A percentile compares a stretch with the other conserved stretches of the same genome.
These are phyloP conservation scores for Fusarium brevicatenulatum DNA, from an alignment of 2,329 filamentous ascomycete genomes.

Conservation along the genomic window DNA sequence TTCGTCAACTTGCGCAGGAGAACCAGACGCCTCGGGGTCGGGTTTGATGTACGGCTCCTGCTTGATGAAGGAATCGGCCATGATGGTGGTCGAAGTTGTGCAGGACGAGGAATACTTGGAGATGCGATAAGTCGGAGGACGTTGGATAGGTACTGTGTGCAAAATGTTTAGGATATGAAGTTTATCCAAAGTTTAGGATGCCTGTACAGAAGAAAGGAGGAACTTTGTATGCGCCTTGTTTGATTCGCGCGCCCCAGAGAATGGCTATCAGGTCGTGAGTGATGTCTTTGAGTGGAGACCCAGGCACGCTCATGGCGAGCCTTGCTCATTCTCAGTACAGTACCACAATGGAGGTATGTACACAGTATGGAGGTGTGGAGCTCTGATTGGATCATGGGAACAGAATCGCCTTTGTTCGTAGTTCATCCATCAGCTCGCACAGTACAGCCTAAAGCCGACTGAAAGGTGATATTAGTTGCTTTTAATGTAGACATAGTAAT, in stretches of 20 bases:
- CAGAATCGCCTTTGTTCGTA: neutral
- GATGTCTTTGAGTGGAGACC: conserved; percentile 1
- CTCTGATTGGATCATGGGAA: neutral
- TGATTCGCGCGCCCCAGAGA: neutral
- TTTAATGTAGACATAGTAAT: neutral
- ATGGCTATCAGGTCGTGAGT: conserved; percentile 10
- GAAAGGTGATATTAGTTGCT: neutral
- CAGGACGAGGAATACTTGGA: neutral
- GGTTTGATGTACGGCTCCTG: conserved; percentile 57
- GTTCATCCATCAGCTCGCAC: neutral
- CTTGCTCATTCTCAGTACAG: neutral
- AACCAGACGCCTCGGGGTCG: conserved; percentile 57
- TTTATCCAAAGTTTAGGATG: neutral
- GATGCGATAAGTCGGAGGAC: neutral
- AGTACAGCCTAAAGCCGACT: neutral
- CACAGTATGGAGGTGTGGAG: neutral
- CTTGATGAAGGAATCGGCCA: conserved; percentile 58
- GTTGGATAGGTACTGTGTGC: neutral
- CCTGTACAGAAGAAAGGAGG: neutral
- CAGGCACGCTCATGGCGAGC: neutral
- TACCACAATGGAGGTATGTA: neutral
- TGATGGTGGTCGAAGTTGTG: conserved; percentile 40
- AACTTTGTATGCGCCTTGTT: neutral
- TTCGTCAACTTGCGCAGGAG: conserved; percentile 62
- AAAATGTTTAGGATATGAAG: neutral